phyloP scores from a whole-genome alignment of 768 basidiomycete species.

The Thelephora ganbajun region DNA sequence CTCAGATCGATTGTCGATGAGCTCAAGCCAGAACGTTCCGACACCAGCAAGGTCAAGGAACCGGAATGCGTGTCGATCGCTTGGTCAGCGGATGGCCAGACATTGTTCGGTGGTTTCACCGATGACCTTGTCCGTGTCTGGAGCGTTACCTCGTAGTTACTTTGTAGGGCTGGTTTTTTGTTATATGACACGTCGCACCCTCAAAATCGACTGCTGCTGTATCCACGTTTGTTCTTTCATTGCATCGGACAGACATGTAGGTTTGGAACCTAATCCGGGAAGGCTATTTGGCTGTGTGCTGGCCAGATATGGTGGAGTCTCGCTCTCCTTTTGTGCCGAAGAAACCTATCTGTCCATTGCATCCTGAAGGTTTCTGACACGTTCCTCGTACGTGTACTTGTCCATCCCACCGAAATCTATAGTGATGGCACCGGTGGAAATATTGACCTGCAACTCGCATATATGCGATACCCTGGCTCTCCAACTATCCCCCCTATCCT shows the following conservation, averaged over 20 bases:
- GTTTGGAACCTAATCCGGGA: no score
- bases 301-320: no score
- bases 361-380: conserved; percentile 50
- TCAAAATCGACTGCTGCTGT: not conserved
- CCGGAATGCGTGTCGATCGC: conserved; percentile 94
- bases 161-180: conserved; percentile 5
- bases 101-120: conserved; percentile 92
- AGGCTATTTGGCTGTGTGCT: no score
- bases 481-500: conserved; percentile 65
- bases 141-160: conserved; percentile 51
- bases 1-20: conserved; percentile 92
- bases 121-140: conserved; percentile 90
- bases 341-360: conserved; percentile 13
- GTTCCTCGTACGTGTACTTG: conserved; percentile 54
- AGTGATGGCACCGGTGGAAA: conserved; percentile 43
- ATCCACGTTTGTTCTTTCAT: not conserved
- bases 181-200: not conserved
- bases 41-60: conserved; percentile 57
- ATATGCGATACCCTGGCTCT: conserved; percentile 57
- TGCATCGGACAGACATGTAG: not conserved
- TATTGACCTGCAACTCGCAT: conserved; percentile 57
- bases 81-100: conserved; percentile 98
- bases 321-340: not conserved
- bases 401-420: conserved; percentile 70
- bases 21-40: conserved; percentile 89